Conservation (phyloP, 2,329 filamentous ascomycete species). For the Aspergillus glaucus region DNA sequence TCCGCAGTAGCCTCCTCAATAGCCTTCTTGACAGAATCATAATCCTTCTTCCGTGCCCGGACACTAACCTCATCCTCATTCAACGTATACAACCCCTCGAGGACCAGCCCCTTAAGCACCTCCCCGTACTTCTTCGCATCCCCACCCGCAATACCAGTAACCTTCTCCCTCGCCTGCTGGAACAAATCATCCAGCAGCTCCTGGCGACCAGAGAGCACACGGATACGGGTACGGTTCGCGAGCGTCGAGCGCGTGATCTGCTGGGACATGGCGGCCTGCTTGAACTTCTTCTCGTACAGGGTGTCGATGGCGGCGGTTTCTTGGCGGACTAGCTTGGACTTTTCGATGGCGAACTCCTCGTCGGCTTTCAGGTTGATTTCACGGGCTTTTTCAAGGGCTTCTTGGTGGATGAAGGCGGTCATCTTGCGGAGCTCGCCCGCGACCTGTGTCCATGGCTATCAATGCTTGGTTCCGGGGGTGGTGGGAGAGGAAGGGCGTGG, state of each 20-base stretch:
- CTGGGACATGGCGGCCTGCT: conserved; percentile 95
- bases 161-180: conserved; percentile 67
- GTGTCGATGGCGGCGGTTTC: conserved; percentile 89
- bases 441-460: conserved; percentile 55
- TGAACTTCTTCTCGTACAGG: conserved; percentile 97
- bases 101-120: conserved; percentile 70
- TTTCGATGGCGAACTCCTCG: conserved; percentile 98
- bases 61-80: conserved; percentile 71
- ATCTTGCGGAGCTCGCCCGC: conserved; percentile 98
- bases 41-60: conserved; percentile 73
- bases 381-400: conserved; percentile 91
- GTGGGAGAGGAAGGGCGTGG: conserved; percentile 3
- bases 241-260: conserved; percentile 96
- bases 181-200: conserved; percentile 88
- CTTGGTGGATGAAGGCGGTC: conserved; percentile 99
- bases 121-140: conserved; percentile 60
- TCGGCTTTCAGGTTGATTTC: conserved; percentile 98
- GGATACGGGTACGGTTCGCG: conserved; percentile 90
- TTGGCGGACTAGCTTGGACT: conserved; percentile 94
- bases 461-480: neutral
- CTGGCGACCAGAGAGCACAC: conserved; percentile 80
- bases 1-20: conserved; percentile 69
- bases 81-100: conserved; percentile 86
- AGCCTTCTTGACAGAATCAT: conserved; percentile 68
- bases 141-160: conserved; percentile 56